Base-by-base conservation (phyloP, 1,139 yeast species). In the Yamadazyma siamensis region DNA sequence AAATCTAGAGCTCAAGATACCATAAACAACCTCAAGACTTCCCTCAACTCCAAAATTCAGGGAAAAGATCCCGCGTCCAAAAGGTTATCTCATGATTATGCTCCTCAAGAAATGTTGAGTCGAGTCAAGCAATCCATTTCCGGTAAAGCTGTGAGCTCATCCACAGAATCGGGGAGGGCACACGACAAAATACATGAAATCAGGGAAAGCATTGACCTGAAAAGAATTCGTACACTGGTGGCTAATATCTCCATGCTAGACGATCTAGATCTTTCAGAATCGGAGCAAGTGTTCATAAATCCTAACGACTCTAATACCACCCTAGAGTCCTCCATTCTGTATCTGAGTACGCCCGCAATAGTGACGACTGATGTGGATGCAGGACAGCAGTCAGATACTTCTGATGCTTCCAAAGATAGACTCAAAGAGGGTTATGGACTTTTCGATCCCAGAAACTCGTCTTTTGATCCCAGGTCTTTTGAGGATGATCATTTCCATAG, bases 101-200 rank as follows among this genome's bases (percentile, higher is more conserved):
- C 55, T 13, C 61, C 62, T 1, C 49, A 47, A 15, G 61, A 56
- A 26, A 58, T 59, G 65, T 39, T 59, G 9, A 49, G 41, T 21
- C 44, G 38, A 23, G 37, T 59, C 10, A 50, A 50, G 29, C 41
- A 43, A 12, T 54, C 64, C 2, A 49, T 59, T 12, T 49, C 49
- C 29, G 47, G 55, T 2, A 56, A 52, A 33, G 27, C 51, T 3
- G n/a, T 15, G 12, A 41, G 42, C 12, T 33, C 46, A 11, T 28
- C 28, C 4, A 26, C 22, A 12, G 35, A 22, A 9, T 14, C 35
- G 6, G 19, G 42, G 4, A 49, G 33, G 29, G 42, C 32, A 28
- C 42, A 34, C 15, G 39, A 28, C 4, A 32, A 42, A 15, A 39
- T 59, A 13, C 44, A 42, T 26, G 59, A 48, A 23, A 49, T 59